Conservation (phyloP, 2,329 filamentous ascomycete genomes). For the Chaetothyriales sp. region DNA sequence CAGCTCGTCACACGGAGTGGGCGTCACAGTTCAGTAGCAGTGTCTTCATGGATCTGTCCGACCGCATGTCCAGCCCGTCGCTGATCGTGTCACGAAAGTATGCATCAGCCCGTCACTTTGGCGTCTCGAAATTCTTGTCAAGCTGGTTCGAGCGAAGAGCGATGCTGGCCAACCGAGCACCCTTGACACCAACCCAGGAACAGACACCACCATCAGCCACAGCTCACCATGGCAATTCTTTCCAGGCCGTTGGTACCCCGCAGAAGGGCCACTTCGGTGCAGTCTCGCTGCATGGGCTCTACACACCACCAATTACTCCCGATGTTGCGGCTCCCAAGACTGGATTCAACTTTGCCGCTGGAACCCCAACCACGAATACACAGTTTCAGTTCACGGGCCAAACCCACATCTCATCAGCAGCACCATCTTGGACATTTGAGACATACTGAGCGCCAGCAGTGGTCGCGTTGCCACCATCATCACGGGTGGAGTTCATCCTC, state of each 20-base stretch:
- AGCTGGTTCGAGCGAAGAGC: slow-evolving; percentile 51
- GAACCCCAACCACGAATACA: slow-evolving; percentile 13
- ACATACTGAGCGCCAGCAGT: not conserved
- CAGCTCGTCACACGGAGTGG: slow-evolving; percentile 64
- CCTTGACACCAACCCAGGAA: slow-evolving; percentile 14
- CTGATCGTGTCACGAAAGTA: slow-evolving; percentile 55
- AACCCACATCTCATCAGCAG: not conserved
- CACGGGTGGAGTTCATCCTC: not conserved
- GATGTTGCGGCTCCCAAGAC: slow-evolving; percentile 22
- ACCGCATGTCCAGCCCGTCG: slow-evolving; percentile 52
- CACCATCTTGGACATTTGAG: not conserved
- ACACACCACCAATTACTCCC: slow-evolving; percentile 34
- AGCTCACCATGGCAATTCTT: slow-evolving; percentile 6
- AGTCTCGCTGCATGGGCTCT: slow-evolving; percentile 24
- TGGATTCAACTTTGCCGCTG: slow-evolving; percentile 18
- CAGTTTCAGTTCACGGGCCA: slow-evolving; percentile 1
- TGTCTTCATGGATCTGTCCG: slow-evolving; percentile 45
- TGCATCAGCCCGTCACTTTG: slow-evolving; percentile 48
- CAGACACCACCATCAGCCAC: slow-evolving; percentile 24
- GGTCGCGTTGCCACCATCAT: not conserved
- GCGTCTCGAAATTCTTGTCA: slow-evolving; percentile 49
- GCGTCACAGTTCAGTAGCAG: slow-evolving; percentile 38
- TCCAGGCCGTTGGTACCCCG: slow-evolving; percentile 14
- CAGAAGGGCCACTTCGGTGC: slow-evolving; percentile 15
- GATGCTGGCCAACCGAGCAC: slow-evolving; percentile 30